Base-by-base conservation (phyloP, 495 filamentous ascomycete genomes). In the Penicillium paxilli region DNA sequence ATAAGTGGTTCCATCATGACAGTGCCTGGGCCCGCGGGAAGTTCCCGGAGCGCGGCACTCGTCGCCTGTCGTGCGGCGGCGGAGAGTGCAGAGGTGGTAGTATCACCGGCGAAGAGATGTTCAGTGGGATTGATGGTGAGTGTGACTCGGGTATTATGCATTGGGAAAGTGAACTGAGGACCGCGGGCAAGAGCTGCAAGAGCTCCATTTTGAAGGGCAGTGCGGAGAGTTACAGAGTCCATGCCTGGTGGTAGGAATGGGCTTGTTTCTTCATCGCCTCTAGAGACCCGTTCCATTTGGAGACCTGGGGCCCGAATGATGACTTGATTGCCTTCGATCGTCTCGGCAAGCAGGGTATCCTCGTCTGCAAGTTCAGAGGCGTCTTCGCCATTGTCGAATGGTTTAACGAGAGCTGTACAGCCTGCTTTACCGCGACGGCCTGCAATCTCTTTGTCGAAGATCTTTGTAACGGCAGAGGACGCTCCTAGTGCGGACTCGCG, bases 1-100 rank as follows among this genome's bases (percentile, higher is more conserved):
- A 96, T 95, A 22, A 98, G 86, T 0, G 93, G 93, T 67, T 99
- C 95, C 78, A 98, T 89, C 40, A 99, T 74, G 1, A 79, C 81
- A 4, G 87, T 80, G 1, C 72, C 72, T 0, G 69, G 59, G 8
- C 54, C 55, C 19, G 63, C 33, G 32, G 67, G 33, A 22, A 78
- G 63, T 10, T 83, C 77, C 47, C 78, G 77, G 17, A 96, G 76
- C 1, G 88, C 88, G 2, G 74, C 71, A 50, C 83, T 74, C 2
- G 90, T 87, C 5, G 90, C 90, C 17, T 84, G 75, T 3, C 89
- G 83, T 0, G 92, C 86, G 0, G 91, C 91, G 33, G 87, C 83
- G 19, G 89, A 85, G 24, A 98, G 75, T 5, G 96, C 90, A 0
- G 90, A 83, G 11, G 84, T 70, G 0, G 87, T 89, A 5, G 87